Evolutionary conservation across 306 rosid genomes (phyloP).

Genomic region (Betula pendula): DNA sequence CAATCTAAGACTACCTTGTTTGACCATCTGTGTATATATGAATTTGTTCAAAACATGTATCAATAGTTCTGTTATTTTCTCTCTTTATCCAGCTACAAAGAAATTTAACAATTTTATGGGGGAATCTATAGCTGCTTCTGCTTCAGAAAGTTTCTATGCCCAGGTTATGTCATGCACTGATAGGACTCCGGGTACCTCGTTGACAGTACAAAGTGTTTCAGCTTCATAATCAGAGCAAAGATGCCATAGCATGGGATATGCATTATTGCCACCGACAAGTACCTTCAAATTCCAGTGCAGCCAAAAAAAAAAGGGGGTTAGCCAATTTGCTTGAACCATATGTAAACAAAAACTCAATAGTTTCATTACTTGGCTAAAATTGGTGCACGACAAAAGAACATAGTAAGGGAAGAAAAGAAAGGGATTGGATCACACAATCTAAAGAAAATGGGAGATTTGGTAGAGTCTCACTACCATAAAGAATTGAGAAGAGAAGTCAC

Average conservation of each 20-base stretch:
- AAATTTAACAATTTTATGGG: constrained; percentile 10
- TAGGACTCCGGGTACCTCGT: constrained; percentile 61
- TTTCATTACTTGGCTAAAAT: not conserved
- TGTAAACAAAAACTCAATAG: not conserved
- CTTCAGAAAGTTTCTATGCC: constrained; percentile 18
- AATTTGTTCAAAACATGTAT: constrained; percentile 14
- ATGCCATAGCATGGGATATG: constrained; percentile 94
- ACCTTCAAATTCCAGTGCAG: constrained; percentile 51
- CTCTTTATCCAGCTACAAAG: too few species aligned
- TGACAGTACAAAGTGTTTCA: constrained; percentile 69
- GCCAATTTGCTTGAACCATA: constrained; percentile 19
- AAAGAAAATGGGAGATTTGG: too few species aligned
- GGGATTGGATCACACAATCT: too few species aligned
- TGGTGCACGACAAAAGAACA: too few species aligned
- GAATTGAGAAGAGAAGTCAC: too few species aligned
- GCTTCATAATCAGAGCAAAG: constrained; percentile 71
- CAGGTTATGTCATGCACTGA: constrained; percentile 49
- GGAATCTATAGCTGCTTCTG: not conserved
- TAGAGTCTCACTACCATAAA: too few species aligned
- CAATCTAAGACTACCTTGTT: constrained; percentile 22
- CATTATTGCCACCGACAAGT: constrained; percentile 74
- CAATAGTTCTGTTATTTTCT: constrained; percentile 2
- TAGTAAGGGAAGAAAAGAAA: too few species aligned
- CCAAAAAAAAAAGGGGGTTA: constrained; percentile 33
- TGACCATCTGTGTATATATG: constrained; percentile 17